Percentiles rank a stretch among this genome's conserved stretches.
Evolutionary conservation across 768 basidiomycete genomes (phyloP).

Genomic region (Termitomyces eurrhizus): DNA sequence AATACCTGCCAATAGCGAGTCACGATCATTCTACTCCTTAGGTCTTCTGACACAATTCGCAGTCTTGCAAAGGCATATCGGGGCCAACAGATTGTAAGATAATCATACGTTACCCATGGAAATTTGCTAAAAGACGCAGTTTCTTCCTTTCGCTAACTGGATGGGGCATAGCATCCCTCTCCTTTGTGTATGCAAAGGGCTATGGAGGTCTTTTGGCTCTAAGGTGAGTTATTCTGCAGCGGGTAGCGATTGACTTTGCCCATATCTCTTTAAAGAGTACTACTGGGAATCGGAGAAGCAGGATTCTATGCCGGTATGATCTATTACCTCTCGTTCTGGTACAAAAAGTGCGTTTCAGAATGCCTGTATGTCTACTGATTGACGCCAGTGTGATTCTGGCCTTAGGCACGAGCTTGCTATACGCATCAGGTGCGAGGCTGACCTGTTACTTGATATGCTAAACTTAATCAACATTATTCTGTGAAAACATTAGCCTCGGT

Average conservation of each 20-base stretch:
- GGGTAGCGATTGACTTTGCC: background rate
- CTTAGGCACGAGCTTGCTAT: conserved; percentile 45
- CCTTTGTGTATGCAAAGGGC: conserved; percentile 52
- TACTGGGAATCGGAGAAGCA: conserved; percentile 58
- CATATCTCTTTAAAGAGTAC: conserved; percentile 27
- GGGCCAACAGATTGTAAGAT: conserved; percentile 52
- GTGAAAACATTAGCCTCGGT: conserved; percentile 36
- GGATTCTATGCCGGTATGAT: conserved; percentile 61
- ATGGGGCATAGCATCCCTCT: conserved; percentile 53
- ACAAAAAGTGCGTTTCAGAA: conserved; percentile 28
- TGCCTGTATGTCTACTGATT: background rate
- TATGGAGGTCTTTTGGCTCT: conserved; percentile 45
- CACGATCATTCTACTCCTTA: background rate
- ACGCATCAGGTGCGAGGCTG: conserved; percentile 37
- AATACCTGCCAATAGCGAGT: conserved; percentile 51
- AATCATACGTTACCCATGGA: background rate
- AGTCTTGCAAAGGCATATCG: conserved; percentile 55
- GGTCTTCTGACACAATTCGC: background rate
- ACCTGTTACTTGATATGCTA: background rate
- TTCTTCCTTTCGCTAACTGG: conserved; percentile 51
- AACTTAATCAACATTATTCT: background rate
- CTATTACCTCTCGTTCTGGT: conserved; percentile 61
- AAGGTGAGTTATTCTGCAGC: conserved; percentile 27
- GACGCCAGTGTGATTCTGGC: background rate
- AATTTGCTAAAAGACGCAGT: conserved; percentile 21